Evolutionary conservation across 306 rosid species (phyloP), one percentile per base, ranked within the genome.

Genomic region (Potentilla sterilis): DNA sequence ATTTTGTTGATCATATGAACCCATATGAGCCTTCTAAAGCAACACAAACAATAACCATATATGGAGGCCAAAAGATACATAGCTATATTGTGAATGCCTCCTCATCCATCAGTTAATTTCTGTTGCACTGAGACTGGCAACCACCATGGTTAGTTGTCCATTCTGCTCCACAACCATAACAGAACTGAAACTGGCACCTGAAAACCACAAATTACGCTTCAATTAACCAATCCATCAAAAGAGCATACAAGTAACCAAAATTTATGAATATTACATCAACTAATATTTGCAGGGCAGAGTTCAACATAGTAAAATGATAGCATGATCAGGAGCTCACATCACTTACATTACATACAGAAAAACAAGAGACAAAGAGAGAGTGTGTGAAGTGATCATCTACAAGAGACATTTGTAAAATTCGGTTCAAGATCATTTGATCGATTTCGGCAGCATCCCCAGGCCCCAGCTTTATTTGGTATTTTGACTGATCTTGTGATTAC

Each of bases 181-280:
- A 88, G 65, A 88, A 88, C 70, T 88, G 76, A 43, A 21, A 77
- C 0, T n/a, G n/a, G 71, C 93, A 89, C 88, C 93, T 86, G 85
- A 80, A 85, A 81, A 81, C 9, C 24, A 51, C 72, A 28, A 66
- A 13, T 14, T 19, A 24, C 11, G 19, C 48, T 7, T 40, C 37
- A 9, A n/a, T n/a, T 15, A 15, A 22, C n/a, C 3, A 32, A 44
- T 10, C 40, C 15, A 40, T 18, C 7, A 5, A 22, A 22, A 21
- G 6, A 69, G 9, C 9, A 63, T 67, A 43, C 6, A 40, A 19
- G 34, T 38, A 67, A 67, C 72, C 34, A 44, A 43, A 10, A 3
- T 14, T 44, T 12, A 2, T 57, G 64, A 24, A 58, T 11, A 24
- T 73, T 16, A 40, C 11, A 24, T 8, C 9, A 18, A 34, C 37